Base-by-base conservation (phyloP, 768 basidiomycete genomes). In the Pulveroboletus sp. region DNA sequence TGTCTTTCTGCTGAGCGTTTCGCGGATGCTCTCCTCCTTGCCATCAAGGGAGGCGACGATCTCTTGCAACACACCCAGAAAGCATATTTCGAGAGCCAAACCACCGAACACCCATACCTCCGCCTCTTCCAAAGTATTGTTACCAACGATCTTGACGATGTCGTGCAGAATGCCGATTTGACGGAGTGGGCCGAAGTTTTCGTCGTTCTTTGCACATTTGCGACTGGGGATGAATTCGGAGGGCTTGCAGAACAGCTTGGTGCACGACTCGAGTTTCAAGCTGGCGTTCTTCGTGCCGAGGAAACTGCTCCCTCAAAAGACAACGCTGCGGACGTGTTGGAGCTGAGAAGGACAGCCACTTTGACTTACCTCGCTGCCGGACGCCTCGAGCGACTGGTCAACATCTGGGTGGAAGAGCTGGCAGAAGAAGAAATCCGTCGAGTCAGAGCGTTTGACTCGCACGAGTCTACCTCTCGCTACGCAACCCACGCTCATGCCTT, bases 161-260 rank as follows among this genome's bases (percentile, higher is more conserved):
- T 98, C 43, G 94, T 97, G 9, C 94, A 97, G 67, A 97, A 97
- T 59, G 95, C 94, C 20, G 94, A 98, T 57, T 66, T 98, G 43
- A 75, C 82, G 35, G 94, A 99, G 65, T 98, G 95, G 95, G 82
- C 87, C 50, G 95, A 97, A 68, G 90, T 94, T 44, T 97, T 98
- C 57, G 94, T 95, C 32, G 90, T 99, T 12, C 66, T 97, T 10
- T 97, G 94, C 72, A 97, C 95, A 0, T 99, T 94, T 69, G 92
- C 94, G 1, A 78, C 72, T 43, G 70, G 80, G 49, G 87, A 90
- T 16, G 93, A 97, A 61, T 98, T 97, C 60, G 70, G 85, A 11
- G 75, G 79, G n/a, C 77, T 99, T 7, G 85, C 87, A 1, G 94
- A 97, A 67, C 90, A 94, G 65, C 83, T 99, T 33, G 95, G 95